Conservation (phyloP, 495 filamentous ascomycete genomes). For the Aspergillus nanangensis region DNA sequence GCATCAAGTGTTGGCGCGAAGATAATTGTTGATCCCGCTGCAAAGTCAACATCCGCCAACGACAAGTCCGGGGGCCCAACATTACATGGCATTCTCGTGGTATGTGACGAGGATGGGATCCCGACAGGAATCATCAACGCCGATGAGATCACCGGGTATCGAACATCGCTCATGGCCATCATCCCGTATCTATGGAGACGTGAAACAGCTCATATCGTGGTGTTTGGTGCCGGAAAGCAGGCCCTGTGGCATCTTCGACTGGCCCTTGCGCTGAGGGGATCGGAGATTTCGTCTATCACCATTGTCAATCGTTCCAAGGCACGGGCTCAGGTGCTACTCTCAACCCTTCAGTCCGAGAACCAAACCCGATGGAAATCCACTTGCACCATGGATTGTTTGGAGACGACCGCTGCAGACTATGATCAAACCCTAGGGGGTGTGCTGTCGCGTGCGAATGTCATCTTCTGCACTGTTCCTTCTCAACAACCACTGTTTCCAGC, state of each 20-base stretch:
- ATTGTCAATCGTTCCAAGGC: not conserved
- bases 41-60: not conserved
- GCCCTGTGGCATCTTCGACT: conserved; percentile 3
- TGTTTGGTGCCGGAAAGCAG: conserved; percentile 9
- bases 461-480: not conserved
- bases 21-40: conserved; percentile 9
- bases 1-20: conserved; percentile 10
- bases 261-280: not conserved
- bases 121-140: not conserved
- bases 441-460: not conserved
- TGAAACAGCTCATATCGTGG: conserved; percentile 7
- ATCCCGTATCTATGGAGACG: conserved; percentile 10
- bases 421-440: not conserved
- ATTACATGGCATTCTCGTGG: conserved; percentile 6
- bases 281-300: conserved; percentile 1
- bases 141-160: conserved; percentile 13
- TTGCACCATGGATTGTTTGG: not conserved
- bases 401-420: not conserved
- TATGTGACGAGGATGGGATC: not conserved
- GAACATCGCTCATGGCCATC: conserved; percentile 13
- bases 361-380: not conserved
- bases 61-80: not conserved
- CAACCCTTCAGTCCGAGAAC: not conserved
- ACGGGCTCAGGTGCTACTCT: not conserved
- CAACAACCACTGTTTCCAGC: not conserved